Evolutionary conservation across 1,284 basidiomycete genomes (phyloP), one percentile per base, ranked within the genome.

Genomic region (Naganishia liquefaciens): DNA sequence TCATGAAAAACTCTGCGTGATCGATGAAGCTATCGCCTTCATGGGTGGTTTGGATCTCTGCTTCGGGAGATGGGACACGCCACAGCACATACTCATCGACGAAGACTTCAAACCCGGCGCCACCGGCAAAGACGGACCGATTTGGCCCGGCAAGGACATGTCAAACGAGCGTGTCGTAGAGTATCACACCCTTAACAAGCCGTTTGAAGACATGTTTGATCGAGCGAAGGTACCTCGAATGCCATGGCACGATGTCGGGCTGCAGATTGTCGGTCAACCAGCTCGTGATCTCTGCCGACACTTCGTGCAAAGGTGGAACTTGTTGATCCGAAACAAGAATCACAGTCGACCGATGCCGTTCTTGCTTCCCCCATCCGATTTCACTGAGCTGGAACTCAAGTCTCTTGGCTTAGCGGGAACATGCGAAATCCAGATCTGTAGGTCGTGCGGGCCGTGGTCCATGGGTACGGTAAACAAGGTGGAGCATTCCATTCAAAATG

Each of bases 231-330:
- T 91, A 28, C 91, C 95, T 1, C 84, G 96, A 30, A 98, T 99
- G 93, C 94, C 96, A 27, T 99, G 95, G 95, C 96, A 99, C 79
- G 96, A 99, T 74, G 90, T 96, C 27, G 91, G 88, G 0, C 83
- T 98, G 80, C 96, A 99, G 77, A 86, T 99, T 30, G 89, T 98
- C 19, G 96, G 96, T 2, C 94, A 97, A 75, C 96, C 96, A 28
- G 93, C 95, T 21, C 84, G 96, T 33, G 96, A 99, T 78, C 80
- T 99, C 9, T 91, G 90, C 67, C 86, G 96, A 44, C 96, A 99
- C 79, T 99, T 99, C 72, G 86, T 93, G 30, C 91, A 98, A 78
- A n/a, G 89, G 71, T 95, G 92, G 92, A 95, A 95, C 74, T 88
- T 88, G 77, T 82, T 96, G 23, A 81, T 98, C 68, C 84, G 95